Base-by-base conservation (phyloP, 768 basidiomycete genomes). In the Lactarius vividus region DNA sequence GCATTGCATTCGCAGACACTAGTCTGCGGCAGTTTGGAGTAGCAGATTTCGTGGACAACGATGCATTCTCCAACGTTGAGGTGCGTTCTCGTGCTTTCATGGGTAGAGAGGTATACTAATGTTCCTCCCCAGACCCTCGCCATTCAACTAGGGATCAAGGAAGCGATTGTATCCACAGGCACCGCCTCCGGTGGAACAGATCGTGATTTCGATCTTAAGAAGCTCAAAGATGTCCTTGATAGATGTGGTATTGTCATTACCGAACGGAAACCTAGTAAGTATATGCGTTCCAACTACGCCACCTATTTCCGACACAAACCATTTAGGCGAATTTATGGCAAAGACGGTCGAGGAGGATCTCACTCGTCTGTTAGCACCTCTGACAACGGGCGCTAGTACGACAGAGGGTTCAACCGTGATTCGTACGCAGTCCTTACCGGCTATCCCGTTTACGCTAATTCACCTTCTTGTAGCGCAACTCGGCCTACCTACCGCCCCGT, bases 121-220 rank as follows among this genome's bases (percentile, higher is more conserved):
- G 44, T 29, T 52, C 15, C 55, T 49, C 15, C 29, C 9, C 72
- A 98, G 96, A 94, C 94, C 2, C 83, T 98, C 39, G 79, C 98
- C 40, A 98, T 98, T 65, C 97, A 99, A 74, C 84, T 98, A 2
- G 95, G 94, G 0, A 92, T 94, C n/a, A 98, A 98, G 74, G 97
- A 99, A 76, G 94, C 94, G 3, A 83, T 98, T 61, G 80, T 98
- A 49, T 81, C 90, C 2, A 85, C 85, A 0, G 89, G 89, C n/a
- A 89, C 91, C 6, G 78, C 79, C 0, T 82, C 85, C 44, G 90
- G 89, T 0, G 86, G 79, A 2, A 89, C 89, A 0, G 89, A 92
- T 73, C 85, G 89, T 29, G 94, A 98, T 72, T 80, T 95, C 62
- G 96, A 98, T 69, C 78, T 97, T 40, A 87, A 88, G 69, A 97